A percentile compares a stretch with the other conserved stretches of the same genome.
Conservation (phyloP, 257 asterid species). For the Penstemon barbatus region DNA sequence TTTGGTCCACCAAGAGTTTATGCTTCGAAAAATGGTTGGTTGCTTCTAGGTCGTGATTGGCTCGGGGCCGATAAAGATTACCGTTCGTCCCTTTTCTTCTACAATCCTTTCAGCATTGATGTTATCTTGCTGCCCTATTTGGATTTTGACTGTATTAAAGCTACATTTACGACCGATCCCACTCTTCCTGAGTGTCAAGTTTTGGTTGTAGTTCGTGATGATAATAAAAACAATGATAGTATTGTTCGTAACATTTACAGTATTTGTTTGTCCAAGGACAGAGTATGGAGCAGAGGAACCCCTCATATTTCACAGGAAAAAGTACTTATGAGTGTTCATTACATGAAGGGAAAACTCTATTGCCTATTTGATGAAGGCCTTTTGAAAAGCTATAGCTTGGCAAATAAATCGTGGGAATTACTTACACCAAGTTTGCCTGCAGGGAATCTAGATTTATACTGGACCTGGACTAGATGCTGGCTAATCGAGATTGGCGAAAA, state of each 20-base stretch:
- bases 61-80: not conserved
- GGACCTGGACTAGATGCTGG: not conserved
- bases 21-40: constrained; percentile 13
- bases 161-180: not conserved
- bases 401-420: not conserved
- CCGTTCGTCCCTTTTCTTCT: not conserved
- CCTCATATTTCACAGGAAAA: not conserved
- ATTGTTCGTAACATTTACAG: not conserved
- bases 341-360: constrained; percentile 9
- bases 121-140: not conserved
- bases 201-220: no score
- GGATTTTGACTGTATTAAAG: not conserved
- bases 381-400: constrained; percentile 4
- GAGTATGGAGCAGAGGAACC: no score
- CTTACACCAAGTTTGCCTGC: not conserved
- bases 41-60: not conserved
- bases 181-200: constrained; percentile 5
- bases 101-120: constrained; percentile 12
- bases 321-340: not conserved
- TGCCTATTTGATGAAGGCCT: not conserved
- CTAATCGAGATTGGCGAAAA: not conserved
- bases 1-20: not conserved
- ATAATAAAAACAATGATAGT: not conserved
- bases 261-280: not conserved
- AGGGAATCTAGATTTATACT: not conserved